These are phyloP conservation scores for Vitellaria paradoxa DNA, from an alignment of 179 eudicot species.

Conservation along the genomic window DNA sequence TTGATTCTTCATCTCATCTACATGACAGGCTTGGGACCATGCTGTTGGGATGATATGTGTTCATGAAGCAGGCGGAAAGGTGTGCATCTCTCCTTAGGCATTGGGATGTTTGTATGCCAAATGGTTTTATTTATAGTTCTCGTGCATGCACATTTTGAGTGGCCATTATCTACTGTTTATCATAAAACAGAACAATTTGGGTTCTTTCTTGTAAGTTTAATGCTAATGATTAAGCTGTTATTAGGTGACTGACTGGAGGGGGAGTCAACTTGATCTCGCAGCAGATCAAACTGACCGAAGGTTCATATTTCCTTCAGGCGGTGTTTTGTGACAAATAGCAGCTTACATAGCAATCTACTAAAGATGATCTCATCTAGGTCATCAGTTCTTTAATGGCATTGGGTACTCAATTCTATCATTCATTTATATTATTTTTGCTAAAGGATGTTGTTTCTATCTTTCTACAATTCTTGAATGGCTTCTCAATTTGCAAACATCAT, in stretches of 20 bases:
- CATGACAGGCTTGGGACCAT: constrained; percentile 86
- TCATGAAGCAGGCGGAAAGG: constrained; percentile 97
- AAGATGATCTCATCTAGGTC: constrained; percentile 51
- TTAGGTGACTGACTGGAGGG: constrained; percentile 89
- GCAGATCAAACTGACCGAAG: constrained; percentile 68
- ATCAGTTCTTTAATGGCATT: constrained; percentile 33
- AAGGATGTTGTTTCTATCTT: background rate
- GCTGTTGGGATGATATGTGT: constrained; percentile 93
- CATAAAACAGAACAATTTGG: background rate
- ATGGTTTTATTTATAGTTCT: background rate
- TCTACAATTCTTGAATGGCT: background rate
- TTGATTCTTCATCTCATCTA: constrained; percentile 19
- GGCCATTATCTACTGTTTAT: background rate
- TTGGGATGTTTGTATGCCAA: background rate
- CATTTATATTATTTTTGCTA: background rate
- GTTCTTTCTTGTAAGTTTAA: background rate
- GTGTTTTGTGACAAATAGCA: constrained; percentile 69
- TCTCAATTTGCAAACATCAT: background rate
- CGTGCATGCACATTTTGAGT: background rate
- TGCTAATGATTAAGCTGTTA: background rate
- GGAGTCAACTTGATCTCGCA: constrained; percentile 65
- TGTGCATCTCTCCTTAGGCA: constrained; percentile 20
- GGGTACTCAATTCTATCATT: background rate
- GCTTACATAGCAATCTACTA: constrained; percentile 52
- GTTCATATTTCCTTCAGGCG: constrained; percentile 69